Evolutionary conservation across 768 basidiomycete species (phyloP), one percentile per base, ranked within the genome.

Genomic region (Russula virescens): DNA sequence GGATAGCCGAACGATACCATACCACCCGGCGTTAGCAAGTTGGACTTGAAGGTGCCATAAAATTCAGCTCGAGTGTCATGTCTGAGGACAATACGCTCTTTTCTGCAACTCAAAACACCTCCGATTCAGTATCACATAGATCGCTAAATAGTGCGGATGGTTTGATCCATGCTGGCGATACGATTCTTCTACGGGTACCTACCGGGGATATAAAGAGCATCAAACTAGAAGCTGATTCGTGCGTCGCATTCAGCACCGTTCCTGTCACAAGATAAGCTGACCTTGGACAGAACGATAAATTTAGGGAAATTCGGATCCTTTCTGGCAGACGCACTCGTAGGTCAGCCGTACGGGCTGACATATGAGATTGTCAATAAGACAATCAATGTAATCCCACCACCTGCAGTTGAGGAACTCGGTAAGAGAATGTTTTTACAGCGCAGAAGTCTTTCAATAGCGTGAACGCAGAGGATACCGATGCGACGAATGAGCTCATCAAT

Each of bases 401-500:
- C 77, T 55, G 82, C 81, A 11, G 73, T 91, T 69, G 82, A 88
- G 69, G 93, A 95, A 75, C 80, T 94, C 68, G 92, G 94, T 92
- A 74, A 68, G 86, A 72, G 31, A 34, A 10, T 34, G 25, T 50
- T 42, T 50, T 54, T 57, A 3, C 13, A 18, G 34, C 13, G 18
- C 2, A 40, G 10, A 14, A 5, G 13, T 10, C 48, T 4, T 52
- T 51, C 49, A 68, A 60, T 57, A 42, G 62, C 59, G 21, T 55
- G 16, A 63, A 7, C 19, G 19, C 68, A 96, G 96, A 95, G 85
- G 96, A 98, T 70, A 98, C 95, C 14, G 89, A 90, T 55, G 96
- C 95, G 1, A 99, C 94, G 4, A 99, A 99, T 69, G 94, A 99
- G 70, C 81, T 94, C 4, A 99, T 99, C 25, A 89, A 90, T 68